Evolutionary conservation across 2,329 filamentous ascomycete genomes (phyloP), one percentile per base, ranked within the genome.

Genomic region (Monilinia fructigena): DNA sequence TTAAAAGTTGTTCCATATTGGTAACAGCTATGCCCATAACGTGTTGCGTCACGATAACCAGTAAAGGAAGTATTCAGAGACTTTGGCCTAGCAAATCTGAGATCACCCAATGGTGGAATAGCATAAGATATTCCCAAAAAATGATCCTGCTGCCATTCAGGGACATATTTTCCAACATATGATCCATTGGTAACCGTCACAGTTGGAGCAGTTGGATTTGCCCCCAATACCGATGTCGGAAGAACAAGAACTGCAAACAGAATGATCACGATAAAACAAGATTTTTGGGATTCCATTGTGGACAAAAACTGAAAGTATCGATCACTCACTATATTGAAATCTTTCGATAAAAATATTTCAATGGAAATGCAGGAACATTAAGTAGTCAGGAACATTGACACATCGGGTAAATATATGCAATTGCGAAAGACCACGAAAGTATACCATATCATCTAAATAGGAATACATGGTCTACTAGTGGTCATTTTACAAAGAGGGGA

Each of bases 51-150:
- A 12, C 78, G 74, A n/a, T 77, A 72, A 0, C 73, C 78, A 3
- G 75, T 69, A 47, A 80, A 82, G 0, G 79, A 77, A 18, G 75
- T 69, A 63, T 80, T 78, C n/a, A 80, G 63, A 28, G 76, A 74
- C 58, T 75, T 71, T 28, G 71, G 68, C 55, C 67, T 77, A 14
- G 75, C 76, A 68, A 84, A 84, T 14, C 82, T 78, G 45, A 76
- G 75, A 23, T 81, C 77, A 0, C 79, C 81, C 0, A 77, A 74
- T 2, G 82, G 81, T 3, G 81, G 79, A 4, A 78, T 72, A 0
- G 81, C 81, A 68, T 83, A 84, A 0, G 80, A 81, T 18, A 85
- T 78, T 1, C 81, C 80, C 1, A 80, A 74, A 70, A 84, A 85
- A 14, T 75, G 73, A 23, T 80, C 78, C 66, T 74, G 73, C 10